Evolutionary conservation across 2,329 filamentous ascomycete genomes (phyloP), one percentile per base, ranked within the genome.

Genomic region (Ascochyta koolunga): DNA sequence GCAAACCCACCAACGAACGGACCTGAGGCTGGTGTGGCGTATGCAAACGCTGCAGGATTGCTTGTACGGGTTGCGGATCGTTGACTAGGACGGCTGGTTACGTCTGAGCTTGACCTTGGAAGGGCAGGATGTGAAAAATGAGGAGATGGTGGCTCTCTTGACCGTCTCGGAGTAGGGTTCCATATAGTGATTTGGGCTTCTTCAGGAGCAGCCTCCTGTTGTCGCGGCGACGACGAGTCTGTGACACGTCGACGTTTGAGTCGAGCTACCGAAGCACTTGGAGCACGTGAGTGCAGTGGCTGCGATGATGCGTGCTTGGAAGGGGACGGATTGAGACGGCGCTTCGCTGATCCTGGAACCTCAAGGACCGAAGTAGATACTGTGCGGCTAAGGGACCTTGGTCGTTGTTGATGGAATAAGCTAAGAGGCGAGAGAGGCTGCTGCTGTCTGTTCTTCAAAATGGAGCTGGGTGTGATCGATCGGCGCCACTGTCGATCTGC

Each of bases 1-100:
- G 39, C 63, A 18, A 56, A 52, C 2, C 68, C 69, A 15, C 70
- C 71, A n/a, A 72, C 44, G 32, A 75, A 65, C 0, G 66, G 66
- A 0, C 72, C 71, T 65, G 88, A 91, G 67, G 88, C 81, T 0
- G 89, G 89, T 0, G 89, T 93, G 2, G 88, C 88, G 65, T 92
- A 92, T n/a, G 86, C 86, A 60, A 86, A 86, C 2, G 80, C 80
- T 0, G 87, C 88, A 0, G 45, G 29, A 13, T 73, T 62, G 52
- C 66, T 64, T 4, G 59, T 56, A 70, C 66, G 49, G 25, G 63
- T 61, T 9, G 60, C 50, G 35, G 66, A 71, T n/a, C 70, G 64
- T 75, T 83, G 41, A 75, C 80, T 50, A 16, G 67, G 67, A 74
- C 83, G 25, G 75, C 76, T 78, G 55, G 59, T 62, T n/a, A 66